Base-by-base conservation (phyloP, 805 yeast genomes). In the Kodamaea sagamina region DNA sequence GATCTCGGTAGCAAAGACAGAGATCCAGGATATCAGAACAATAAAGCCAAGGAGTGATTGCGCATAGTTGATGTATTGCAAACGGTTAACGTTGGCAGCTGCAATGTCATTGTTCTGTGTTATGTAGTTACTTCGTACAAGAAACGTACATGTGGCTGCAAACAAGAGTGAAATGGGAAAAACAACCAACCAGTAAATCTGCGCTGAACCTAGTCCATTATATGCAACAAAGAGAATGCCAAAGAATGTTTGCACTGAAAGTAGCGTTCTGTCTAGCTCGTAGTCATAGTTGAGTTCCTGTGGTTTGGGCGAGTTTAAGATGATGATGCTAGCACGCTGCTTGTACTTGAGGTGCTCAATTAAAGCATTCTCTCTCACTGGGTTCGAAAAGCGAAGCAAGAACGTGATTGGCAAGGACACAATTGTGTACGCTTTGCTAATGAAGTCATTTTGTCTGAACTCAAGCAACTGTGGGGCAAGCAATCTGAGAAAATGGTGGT, bases 1-100 rank as follows among this genome's bases (percentile, higher is more conserved):
- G 10, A 89, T 79, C 48, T 83, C 86, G 3, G 79, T 75, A 1
- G 95, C 92, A 31, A 85, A 74, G 1, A 75, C 53, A 0, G 93
- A 74, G 9, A 90, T 83, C 78, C 89, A 81, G 1, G 79, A 58
- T 2, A 92, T 68, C 1, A 95, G 76, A 4, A 80, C 62, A 0
- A 75, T 43, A 57, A 92, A 92, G 0, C 96, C 97, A 3, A 72
- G 15, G 0, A 72, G 35, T 0, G 87, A 63, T 9, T 48, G 42
- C 10, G 50, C 9, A 39, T 62, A 49, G 45, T 62, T 59, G 47
- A 56, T 34, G 32, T 38, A 22, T 32, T 48, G 41, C 16, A 50
- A 10, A 18, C 43, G 36, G 32, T 11, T 7, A 12, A 39, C 10
- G 43, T 53, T 36, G 22, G 41, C 27, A 13, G 35, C n/a, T 6